These are phyloP conservation scores for Neoarthrinium moseri DNA, from an alignment of 2,329 filamentous ascomycete genomes.

Conservation along the genomic window DNA sequence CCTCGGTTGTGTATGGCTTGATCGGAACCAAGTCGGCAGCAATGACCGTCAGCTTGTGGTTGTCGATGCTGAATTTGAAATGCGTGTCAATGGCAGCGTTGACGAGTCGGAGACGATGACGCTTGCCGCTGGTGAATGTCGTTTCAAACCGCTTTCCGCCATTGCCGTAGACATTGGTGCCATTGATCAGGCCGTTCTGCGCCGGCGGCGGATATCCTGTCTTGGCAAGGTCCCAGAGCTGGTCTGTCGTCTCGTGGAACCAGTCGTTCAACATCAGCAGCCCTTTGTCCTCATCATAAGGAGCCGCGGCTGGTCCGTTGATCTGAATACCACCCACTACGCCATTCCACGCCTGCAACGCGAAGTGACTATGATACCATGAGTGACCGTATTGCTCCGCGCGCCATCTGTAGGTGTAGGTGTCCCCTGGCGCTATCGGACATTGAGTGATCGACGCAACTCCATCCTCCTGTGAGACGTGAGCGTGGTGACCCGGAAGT, in stretches of 20 bases:
- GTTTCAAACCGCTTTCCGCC: slow-evolving; percentile 34
- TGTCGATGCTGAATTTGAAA: slow-evolving; percentile 51
- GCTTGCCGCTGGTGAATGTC: slow-evolving; percentile 37
- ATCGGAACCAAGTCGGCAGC: slow-evolving; percentile 57
- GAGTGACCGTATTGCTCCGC: slow-evolving; percentile 53
- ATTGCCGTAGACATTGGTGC: slow-evolving; percentile 28
- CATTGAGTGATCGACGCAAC: slow-evolving; percentile 50
- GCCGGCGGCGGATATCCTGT: slow-evolving; percentile 33
- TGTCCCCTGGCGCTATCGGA: slow-evolving; percentile 47
- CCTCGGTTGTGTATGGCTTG: slow-evolving; percentile 48
- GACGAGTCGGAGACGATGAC: slow-evolving; percentile 43
- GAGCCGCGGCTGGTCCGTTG: slow-evolving; percentile 54
- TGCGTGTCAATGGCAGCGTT: slow-evolving; percentile 43
- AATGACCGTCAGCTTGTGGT: slow-evolving; percentile 58
- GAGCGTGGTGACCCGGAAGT: too few relatives aligned
- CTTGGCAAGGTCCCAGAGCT: slow-evolving; percentile 29
- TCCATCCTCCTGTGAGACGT: too few relatives aligned
- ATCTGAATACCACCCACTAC: slow-evolving; percentile 62
- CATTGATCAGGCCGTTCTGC: slow-evolving; percentile 40
- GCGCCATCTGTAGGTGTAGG: slow-evolving; percentile 56
- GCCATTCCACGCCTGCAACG: slow-evolving; percentile 49
- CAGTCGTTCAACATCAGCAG: slow-evolving; percentile 58
- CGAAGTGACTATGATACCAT: slow-evolving; percentile 63
- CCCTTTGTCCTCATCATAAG: slow-evolving; percentile 65
- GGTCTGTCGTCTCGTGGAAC: slow-evolving; percentile 44